Base-by-base conservation (phyloP, 1,284 basidiomycete genomes). In the Volvariella volvacea region DNA sequence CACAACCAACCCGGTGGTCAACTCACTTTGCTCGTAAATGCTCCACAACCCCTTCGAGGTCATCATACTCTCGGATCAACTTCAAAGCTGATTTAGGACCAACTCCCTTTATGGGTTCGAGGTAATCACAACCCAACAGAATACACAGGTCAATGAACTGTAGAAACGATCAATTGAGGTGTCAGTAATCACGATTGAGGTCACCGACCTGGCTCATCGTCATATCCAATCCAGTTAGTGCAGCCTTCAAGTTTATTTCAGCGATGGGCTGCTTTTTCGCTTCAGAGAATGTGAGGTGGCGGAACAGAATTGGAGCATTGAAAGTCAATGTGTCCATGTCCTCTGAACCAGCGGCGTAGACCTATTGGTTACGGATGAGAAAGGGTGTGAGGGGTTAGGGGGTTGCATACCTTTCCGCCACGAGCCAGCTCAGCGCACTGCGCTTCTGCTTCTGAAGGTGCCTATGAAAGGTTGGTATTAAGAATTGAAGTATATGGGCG, bases 291-390 rank as follows among this genome's bases (percentile, higher is more conserved):
- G 96, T 99, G 43, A 99, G 79, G 65, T 98, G 95, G 39, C 95
- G 91, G 52, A 91, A 85, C 7, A 99, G 74, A 43, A 96, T 85
- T 0, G 95, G 94, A 1, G 95, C 72, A 53, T 81, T 77, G 70
- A 99, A 99, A 0, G 96, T 99, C 36, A 99, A 79, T 2, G 96
- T 99, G 58, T 99, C 96, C 96, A 99, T 99, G 62, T 99, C 96
- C 67, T 99, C 96, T 0, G 93, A 97, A 4, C 96, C 96, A 3
- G 94, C 94, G 0, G 90, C 96, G 58, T 88, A 99, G 16, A 97
- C 91, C 88, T 92, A 55, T 14, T 3, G 22, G 21, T 14, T 50
- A 39, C 25, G n/a, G 41, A 16, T 20, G 15, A 20, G 14, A n/a
- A 15, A 36, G 19, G 6, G 15, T n/a, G 7, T 4, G 8, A 36